phyloP scores from a whole-genome alignment of 306 rosid species.

The Trifolium fragiferum region DNA sequence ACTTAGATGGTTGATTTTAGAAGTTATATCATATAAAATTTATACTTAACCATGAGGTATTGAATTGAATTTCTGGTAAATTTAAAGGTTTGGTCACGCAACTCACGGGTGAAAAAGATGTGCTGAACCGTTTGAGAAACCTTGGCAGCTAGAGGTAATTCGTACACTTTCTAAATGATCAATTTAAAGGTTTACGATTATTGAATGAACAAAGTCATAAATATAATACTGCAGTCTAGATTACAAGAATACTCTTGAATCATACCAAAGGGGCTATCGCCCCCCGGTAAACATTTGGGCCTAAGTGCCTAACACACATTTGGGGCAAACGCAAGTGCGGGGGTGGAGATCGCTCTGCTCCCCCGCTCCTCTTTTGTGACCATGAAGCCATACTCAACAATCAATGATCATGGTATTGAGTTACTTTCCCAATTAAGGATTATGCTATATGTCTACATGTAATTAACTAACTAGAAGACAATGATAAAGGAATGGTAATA shows the following conservation, averaged over 20 bases:
- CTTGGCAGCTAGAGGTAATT: slow-evolving; percentile 38
- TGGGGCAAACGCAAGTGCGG: too few species aligned
- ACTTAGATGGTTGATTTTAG: not conserved
- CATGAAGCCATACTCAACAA: too few species aligned
- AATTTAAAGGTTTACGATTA: too few species aligned
- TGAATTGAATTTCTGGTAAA: not conserved
- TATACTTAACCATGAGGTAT: slow-evolving; percentile 12
- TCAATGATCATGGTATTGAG: not conserved
- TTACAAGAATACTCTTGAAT: too few species aligned
- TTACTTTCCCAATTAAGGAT: not conserved
- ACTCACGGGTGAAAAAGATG: slow-evolving; percentile 70
- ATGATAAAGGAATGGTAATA: not conserved
- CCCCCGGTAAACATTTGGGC: too few species aligned
- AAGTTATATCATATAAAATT: slow-evolving; percentile 1
- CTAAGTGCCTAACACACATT: too few species aligned
- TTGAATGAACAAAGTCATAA: too few species aligned
- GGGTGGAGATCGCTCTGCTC: too few species aligned
- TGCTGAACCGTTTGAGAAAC: slow-evolving; percentile 67
- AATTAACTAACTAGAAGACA: not conserved
- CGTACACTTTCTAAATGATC: not conserved
- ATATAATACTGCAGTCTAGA: too few species aligned
- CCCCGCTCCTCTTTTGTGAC: too few species aligned
- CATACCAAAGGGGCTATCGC: too few species aligned
- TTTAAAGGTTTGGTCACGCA: slow-evolving; percentile 73
- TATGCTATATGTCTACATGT: too few species aligned